These are phyloP conservation scores for Astrocystis sublimbata DNA, from an alignment of 495 filamentous ascomycete species.

Conservation along the genomic window DNA sequence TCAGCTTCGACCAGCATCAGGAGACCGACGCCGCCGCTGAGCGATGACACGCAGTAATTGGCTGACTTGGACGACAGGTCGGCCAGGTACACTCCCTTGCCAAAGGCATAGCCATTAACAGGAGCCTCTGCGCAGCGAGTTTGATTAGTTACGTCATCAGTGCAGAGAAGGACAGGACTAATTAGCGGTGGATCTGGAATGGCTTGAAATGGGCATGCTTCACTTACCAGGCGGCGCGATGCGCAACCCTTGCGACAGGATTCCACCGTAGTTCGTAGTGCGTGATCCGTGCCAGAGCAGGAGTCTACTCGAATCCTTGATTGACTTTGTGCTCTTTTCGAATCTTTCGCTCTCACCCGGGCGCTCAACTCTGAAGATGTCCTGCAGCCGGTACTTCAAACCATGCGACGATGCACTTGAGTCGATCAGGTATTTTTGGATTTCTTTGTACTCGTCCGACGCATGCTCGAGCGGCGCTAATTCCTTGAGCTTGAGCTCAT, in stretches of 20 bases:
- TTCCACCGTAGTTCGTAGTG: constrained; percentile 70
- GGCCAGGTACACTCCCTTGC: constrained; percentile 73
- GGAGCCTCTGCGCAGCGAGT: constrained; percentile 3
- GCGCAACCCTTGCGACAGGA: constrained; percentile 70
- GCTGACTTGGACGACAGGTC: constrained; percentile 64
- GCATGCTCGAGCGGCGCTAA: constrained; percentile 59
- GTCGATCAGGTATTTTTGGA: constrained; percentile 60
- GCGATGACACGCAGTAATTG: constrained; percentile 58
- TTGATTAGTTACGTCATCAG: background rate
- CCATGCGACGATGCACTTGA: constrained; percentile 59
- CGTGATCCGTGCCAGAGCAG: constrained; percentile 72
- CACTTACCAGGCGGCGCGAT: constrained; percentile 74
- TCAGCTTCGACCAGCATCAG: constrained; percentile 66
- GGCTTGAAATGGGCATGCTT: constrained; percentile 65
- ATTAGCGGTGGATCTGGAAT: background rate
- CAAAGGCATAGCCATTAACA: constrained; percentile 44
- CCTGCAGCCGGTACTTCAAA: constrained; percentile 52
- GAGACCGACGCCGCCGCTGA: constrained; percentile 42
- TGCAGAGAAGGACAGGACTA: background rate
- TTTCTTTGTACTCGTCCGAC: constrained; percentile 58
- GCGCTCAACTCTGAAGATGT: constrained; percentile 71
- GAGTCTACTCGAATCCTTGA: constrained; percentile 48
- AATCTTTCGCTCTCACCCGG: constrained; percentile 64
- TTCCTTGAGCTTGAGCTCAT: constrained; percentile 61
- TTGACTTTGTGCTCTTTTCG: constrained; percentile 44